Evolutionary conservation across 169 alveolate species (phyloP).

Genomic region (Plasmodium fragile): DNA sequence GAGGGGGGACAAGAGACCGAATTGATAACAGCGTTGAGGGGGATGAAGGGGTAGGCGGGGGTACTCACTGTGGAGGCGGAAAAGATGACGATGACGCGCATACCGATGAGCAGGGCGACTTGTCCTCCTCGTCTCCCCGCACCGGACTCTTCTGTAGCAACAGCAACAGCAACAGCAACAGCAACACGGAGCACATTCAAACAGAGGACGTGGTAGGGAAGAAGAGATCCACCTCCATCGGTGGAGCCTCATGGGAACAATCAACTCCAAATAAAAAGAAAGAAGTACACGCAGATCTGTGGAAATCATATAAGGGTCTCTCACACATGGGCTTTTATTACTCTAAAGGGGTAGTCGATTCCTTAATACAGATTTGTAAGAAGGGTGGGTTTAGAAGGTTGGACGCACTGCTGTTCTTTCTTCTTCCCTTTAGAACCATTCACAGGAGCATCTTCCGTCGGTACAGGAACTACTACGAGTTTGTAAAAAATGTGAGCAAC

Average conservation of each 20-base stretch:
- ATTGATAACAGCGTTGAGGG: neutral
- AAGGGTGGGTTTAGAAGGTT: constrained; percentile 4
- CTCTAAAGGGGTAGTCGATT: constrained; percentile 28
- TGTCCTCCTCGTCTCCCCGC: neutral
- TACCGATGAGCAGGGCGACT: neutral
- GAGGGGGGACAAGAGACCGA: neutral
- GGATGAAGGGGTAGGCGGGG: neutral
- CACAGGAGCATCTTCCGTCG: constrained; percentile 1
- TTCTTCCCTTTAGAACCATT: constrained; percentile 54
- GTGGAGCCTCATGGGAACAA: neutral
- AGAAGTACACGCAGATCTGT: neutral
- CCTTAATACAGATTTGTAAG: constrained; percentile 37
- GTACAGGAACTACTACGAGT: constrained; percentile 56
- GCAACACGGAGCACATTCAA: neutral
- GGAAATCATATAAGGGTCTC: neutral
- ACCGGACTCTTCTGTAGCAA: neutral
- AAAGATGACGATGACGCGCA: neutral
- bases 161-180: neutral
- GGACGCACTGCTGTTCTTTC: constrained; percentile 35
- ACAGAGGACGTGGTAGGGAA: neutral
- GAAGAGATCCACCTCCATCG: neutral
- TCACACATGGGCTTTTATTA: constrained; percentile 54
- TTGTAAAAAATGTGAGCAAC: constrained; percentile 27
- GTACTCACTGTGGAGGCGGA: neutral
- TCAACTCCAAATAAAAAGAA: neutral